phyloP scores from a whole-genome alignment of 2,329 filamentous ascomycete genomes.

The Trichoderma koningiopsis region DNA sequence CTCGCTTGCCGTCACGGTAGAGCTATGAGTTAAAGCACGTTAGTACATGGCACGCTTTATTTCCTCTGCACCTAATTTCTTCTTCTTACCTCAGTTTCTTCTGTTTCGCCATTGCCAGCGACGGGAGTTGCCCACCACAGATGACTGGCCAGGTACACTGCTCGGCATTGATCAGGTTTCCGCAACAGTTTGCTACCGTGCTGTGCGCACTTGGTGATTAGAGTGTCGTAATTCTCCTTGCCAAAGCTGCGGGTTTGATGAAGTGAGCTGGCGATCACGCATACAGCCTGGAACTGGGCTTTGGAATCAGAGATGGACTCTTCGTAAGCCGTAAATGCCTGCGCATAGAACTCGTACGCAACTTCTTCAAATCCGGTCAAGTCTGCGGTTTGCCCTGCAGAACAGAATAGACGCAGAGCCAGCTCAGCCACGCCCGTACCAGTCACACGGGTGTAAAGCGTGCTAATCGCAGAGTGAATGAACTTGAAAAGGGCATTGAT shows the following conservation, averaged over 20 bases:
- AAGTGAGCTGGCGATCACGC: slow-evolving; percentile 85
- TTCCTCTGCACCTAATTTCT: background rate
- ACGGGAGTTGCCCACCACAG: slow-evolving; percentile 97
- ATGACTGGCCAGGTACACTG: slow-evolving; percentile 94
- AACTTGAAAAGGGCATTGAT: slow-evolving; percentile 89
- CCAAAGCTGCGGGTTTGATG: slow-evolving; percentile 89
- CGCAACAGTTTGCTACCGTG: slow-evolving; percentile 96
- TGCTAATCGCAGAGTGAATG: slow-evolving; percentile 84
- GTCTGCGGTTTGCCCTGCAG: slow-evolving; percentile 90
- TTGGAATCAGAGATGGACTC: slow-evolving; percentile 94
- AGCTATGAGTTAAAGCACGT: slow-evolving; percentile 56
- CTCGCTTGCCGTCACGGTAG: slow-evolving; percentile 95
- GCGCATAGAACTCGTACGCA: slow-evolving; percentile 96
- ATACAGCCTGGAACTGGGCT: slow-evolving; percentile 97
- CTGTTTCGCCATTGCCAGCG: slow-evolving; percentile 73
- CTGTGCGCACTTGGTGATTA: slow-evolving; percentile 96
- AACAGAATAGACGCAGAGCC: slow-evolving; percentile 83
- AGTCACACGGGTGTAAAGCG: slow-evolving; percentile 83
- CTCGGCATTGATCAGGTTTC: slow-evolving; percentile 96
- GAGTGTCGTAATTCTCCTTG: slow-evolving; percentile 96
- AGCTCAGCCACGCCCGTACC: slow-evolving; percentile 79
- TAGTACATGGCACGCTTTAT: slow-evolving; percentile 30
- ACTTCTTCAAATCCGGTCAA: slow-evolving; percentile 92
- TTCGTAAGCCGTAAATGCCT: slow-evolving; percentile 97
- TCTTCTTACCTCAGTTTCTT: slow-evolving; percentile 69